phyloP scores from a whole-genome alignment of 495 filamentous ascomycete species.

The Talaromyces thailandensis region DNA sequence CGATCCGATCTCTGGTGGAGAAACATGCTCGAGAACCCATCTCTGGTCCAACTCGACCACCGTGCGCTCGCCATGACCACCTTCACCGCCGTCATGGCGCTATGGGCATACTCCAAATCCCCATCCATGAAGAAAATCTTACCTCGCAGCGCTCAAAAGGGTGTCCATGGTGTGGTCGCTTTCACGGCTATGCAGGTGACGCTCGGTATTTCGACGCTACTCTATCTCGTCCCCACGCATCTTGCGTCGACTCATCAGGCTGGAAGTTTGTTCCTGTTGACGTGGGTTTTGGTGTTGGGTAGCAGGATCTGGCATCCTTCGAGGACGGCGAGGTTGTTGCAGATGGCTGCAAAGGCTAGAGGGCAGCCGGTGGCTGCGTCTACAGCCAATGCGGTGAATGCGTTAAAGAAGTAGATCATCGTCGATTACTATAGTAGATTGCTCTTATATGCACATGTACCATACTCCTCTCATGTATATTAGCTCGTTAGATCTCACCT shows the following conservation, averaged over 20 bases:
- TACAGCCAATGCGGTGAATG: conserved; percentile 20
- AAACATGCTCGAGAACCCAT: conserved; percentile 95
- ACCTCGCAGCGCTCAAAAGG: conserved; percentile 56
- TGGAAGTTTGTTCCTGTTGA: conserved; percentile 75
- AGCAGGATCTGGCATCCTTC: conserved; percentile 49
- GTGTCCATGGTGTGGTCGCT: conserved; percentile 71
- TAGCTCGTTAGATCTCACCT: background rate
- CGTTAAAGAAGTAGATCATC: conserved; percentile 14
- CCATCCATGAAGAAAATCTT: conserved; percentile 51
- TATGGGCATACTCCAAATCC: conserved; percentile 69
- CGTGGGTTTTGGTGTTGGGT: conserved; percentile 69
- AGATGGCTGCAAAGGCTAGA: conserved; percentile 32
- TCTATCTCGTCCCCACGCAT: conserved; percentile 85
- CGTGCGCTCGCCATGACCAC: conserved; percentile 85
- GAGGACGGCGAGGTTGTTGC: conserved; percentile 38
- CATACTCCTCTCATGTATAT: conserved; percentile 10
- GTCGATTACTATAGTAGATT: too few relatives aligned
- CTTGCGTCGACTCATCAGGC: conserved; percentile 91
- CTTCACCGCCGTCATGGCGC: conserved; percentile 66
- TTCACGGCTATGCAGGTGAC: conserved; percentile 73
- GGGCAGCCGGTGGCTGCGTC: conserved; percentile 18
- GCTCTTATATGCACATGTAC: background rate
- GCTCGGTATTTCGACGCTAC: conserved; percentile 80
- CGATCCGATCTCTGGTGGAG: conserved; percentile 82
- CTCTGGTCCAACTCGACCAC: conserved; percentile 89